These are phyloP conservation scores for Cladorrhinum sp. DNA, from an alignment of 2,329 filamentous ascomycete genomes.

Conservation along the genomic window DNA sequence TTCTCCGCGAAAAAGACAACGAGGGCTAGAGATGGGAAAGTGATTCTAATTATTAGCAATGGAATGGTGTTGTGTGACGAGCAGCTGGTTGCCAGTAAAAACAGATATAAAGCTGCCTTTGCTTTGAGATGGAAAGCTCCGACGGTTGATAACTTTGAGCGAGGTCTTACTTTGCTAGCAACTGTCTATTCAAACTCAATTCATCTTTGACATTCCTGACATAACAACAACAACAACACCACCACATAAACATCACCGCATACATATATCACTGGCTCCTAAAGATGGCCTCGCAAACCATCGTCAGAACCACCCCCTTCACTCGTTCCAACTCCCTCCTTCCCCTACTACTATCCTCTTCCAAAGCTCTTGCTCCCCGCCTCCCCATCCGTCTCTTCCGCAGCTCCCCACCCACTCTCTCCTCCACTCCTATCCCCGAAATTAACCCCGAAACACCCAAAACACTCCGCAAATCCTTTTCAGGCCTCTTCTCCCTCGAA, in stretches of 20 bases:
- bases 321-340: neutral
- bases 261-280: neutral
- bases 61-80: too few species aligned
- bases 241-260: too few species aligned
- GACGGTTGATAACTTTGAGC: too few species aligned
- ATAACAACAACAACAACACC: neutral
- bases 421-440: constrained; percentile 42
- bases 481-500: constrained; percentile 36
- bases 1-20: too few species aligned
- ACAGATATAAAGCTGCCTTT: too few species aligned
- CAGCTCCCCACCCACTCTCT: constrained; percentile 15
- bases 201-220: too few species aligned
- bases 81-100: too few species aligned
- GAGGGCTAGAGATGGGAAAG: too few species aligned
- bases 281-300: neutral
- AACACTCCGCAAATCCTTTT: constrained; percentile 40
- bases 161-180: too few species aligned
- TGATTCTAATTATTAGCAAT: too few species aligned
- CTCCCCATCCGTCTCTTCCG: constrained; percentile 8
- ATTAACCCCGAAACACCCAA: constrained; percentile 3
- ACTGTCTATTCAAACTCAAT: too few species aligned
- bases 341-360: neutral
- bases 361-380: neutral
- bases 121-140: too few species aligned
- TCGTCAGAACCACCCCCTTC: neutral